Percentiles rank a stretch among this genome's conserved stretches.
These are phyloP conservation scores for Tulasnella sp. DNA, from an alignment of 768 basidiomycete species.

Conservation along the genomic window DNA sequence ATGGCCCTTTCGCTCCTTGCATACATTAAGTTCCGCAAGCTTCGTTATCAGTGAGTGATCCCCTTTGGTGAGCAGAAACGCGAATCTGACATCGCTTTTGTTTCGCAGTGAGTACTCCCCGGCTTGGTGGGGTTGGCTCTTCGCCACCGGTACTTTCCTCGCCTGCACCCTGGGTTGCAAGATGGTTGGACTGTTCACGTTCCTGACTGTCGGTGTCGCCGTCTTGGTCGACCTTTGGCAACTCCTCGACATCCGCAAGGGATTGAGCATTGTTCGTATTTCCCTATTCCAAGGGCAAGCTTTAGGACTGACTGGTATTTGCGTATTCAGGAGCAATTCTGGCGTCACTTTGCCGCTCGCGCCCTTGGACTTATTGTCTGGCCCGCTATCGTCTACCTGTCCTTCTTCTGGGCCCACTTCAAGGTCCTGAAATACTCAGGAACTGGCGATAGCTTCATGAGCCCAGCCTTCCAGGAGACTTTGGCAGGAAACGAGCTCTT, in stretches of 20 bases:
- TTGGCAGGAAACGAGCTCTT: conserved; percentile 89
- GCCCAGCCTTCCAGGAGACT: conserved; percentile 96
- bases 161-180: conserved; percentile 97
- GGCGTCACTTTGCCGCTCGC: conserved; percentile 85
- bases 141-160: conserved; percentile 89
- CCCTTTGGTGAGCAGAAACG: not conserved
- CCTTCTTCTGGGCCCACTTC: conserved; percentile 97
- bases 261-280: conserved; percentile 68
- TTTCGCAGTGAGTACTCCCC: conserved; percentile 74
- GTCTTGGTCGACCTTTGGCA: conserved; percentile 95
- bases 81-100: not conserved
- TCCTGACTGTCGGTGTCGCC: conserved; percentile 84
- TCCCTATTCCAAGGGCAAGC: conserved; percentile 19
- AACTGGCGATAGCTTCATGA: conserved; percentile 96
- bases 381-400: conserved; percentile 89
- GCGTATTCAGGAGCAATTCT: conserved; percentile 73
- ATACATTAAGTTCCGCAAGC: conserved; percentile 92
- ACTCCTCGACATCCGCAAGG: conserved; percentile 81
- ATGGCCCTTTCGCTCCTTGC: conserved; percentile 91
- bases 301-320: not conserved
- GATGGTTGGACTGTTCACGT: conserved; percentile 94
- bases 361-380: conserved; percentile 81
- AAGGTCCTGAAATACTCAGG: conserved; percentile 84
- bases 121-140: conserved; percentile 95
- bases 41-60: conserved; percentile 72